These are phyloP conservation scores for Solanum ossicruentum DNA, from an alignment of 257 asterid genomes.

Conservation along the genomic window DNA sequence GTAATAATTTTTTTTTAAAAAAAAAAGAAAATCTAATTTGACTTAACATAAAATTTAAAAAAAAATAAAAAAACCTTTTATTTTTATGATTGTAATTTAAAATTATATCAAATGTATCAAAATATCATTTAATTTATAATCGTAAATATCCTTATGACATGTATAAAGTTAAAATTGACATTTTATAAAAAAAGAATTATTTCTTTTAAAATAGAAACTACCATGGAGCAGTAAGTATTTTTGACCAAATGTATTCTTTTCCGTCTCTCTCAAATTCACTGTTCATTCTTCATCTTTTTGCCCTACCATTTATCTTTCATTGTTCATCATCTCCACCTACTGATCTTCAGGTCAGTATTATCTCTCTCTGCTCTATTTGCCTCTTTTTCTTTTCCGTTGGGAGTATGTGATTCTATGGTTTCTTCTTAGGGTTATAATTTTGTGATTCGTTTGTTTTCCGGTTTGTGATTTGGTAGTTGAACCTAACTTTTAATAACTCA, in stretches of 20 bases:
- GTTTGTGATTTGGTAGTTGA: neutral
- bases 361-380: neutral
- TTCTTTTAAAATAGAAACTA: too few species aligned
- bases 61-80: accelerated
- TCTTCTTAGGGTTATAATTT: neutral
- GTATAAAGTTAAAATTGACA: too few species aligned
- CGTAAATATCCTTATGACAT: too few species aligned
- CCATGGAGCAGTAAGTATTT: too few species aligned
- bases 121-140: too few species aligned
- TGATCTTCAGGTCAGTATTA: neutral
- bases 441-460: neutral
- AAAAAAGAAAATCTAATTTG: too few species aligned
- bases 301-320: too few species aligned
- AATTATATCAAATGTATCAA: too few species aligned
- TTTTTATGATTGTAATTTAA: too few species aligned
- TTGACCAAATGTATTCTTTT: neutral
- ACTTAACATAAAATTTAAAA: too few species aligned
- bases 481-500: neutral
- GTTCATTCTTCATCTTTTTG: neutral
- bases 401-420: neutral
- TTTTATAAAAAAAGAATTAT: too few species aligned
- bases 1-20: too few species aligned
- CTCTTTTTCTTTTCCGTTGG: neutral
- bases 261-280: neutral
- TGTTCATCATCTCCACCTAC: neutral